Evolutionary conservation across 257 asterid species (phyloP).

Genomic region (Solanum megistacrolobum): DNA sequence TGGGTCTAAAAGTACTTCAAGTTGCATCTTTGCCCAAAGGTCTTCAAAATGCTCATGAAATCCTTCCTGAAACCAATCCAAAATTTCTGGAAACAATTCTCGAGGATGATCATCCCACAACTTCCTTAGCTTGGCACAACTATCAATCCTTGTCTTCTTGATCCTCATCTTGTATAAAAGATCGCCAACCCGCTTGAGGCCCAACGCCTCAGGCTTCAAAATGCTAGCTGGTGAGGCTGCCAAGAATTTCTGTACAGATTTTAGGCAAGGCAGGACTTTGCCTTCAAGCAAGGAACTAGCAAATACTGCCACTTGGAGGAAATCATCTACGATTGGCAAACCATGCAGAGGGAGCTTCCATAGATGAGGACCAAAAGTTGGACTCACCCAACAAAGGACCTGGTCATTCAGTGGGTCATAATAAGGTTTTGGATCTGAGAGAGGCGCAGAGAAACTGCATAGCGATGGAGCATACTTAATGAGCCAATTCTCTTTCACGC

Average conservation of each 20-base stretch:
- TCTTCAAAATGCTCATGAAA: conserved; percentile 26
- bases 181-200: conserved; percentile 59
- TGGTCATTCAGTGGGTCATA: conserved; percentile 48
- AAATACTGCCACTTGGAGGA: conserved; percentile 41
- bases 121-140: conserved; percentile 31
- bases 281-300: conserved; percentile 64
- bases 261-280: conserved; percentile 66
- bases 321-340: conserved; percentile 42
- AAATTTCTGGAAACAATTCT: conserved; percentile 43
- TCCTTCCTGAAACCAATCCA: conserved; percentile 68
- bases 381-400: conserved; percentile 55
- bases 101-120: conserved; percentile 44
- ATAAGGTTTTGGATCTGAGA: conserved; percentile 62
- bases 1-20: conserved; percentile 24
- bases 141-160: conserved; percentile 37
- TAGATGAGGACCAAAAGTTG: conserved; percentile 67
- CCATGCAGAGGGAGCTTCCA: conserved; percentile 70
- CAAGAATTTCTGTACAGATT: conserved; percentile 32
- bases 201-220: conserved; percentile 64
- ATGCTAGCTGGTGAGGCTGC: conserved; percentile 60
- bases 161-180: conserved; percentile 37
- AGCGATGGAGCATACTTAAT: conserved; percentile 43
- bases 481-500: conserved; percentile 63
- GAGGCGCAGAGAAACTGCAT: conserved; percentile 77
- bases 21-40: conserved; percentile 49